Evolutionary conservation across 2,329 filamentous ascomycete species (phyloP), one percentile per base, ranked within the genome.

Genomic region (Clonostachys solani): DNA sequence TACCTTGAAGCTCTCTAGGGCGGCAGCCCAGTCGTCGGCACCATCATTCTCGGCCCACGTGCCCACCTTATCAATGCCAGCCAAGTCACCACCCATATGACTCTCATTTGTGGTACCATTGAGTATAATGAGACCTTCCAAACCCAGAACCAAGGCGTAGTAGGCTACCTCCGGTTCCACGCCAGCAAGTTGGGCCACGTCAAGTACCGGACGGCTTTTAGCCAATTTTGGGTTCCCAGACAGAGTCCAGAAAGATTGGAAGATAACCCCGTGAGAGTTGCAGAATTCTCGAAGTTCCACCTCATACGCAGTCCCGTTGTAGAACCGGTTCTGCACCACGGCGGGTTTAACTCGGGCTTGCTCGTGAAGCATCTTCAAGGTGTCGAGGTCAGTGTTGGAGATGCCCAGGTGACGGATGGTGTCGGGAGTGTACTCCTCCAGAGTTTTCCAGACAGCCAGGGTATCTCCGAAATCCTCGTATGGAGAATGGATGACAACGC

Each of bases 281-380:
- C 73, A 78, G 49, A 71, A 75, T 1, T 68, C 64, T 18, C 87
- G 77, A 15, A 92, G 63, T 1, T 69, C 65, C 1, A 69, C 66
- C 52, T 92, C 88, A 55, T 78, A 87, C 3, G 61, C 58, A 1
- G 81, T 86, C 3, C 68, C 65, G 2, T 68, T 64, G 58, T 84
- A 79, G 65, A 94, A 89, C 2, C 86, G 78, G 58, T 94, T 92
- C 66, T 94, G 89, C 6, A 92, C 83, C 2, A 91, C 76, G 2
- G 77, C 71, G 1, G 72, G 72, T 50, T 66, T 68, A 40, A 71
- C 50, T 0, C 56, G 65, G 5, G 71, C 68, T 16, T 66, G 56
- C 2, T 69, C 58, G 49, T 74, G 72, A 1, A 91, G 65, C 5
- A 66, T 63, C 45, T 75, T 61, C 1, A 94, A 71, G 2, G 80